A percentile compares a stretch with the other conserved stretches of the same genome.
Conservation (phyloP, 2,329 filamentous ascomycete genomes). For the Myrmaecium sp. region DNA sequence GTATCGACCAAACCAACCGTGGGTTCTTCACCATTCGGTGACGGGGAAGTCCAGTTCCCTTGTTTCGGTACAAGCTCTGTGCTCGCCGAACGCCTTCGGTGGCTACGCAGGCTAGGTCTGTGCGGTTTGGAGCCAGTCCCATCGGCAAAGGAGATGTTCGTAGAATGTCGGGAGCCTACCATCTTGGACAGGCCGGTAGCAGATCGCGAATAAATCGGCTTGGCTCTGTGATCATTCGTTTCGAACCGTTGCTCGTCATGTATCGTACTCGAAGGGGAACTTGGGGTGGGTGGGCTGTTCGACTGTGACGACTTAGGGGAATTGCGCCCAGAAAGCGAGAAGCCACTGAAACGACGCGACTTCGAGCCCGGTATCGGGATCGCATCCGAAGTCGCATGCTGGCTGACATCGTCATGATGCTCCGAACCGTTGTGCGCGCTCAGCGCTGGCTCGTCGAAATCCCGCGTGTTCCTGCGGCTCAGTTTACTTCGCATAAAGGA, state of each 20-base stretch:
- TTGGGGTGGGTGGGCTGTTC: slow-evolving; percentile 19
- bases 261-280: slow-evolving; percentile 18
- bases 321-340: slow-evolving; percentile 19
- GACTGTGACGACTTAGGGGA: slow-evolving; percentile 20
- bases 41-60: too few species aligned
- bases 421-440: slow-evolving; percentile 1
- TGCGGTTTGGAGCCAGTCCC: too few species aligned
- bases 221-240: too few species aligned
- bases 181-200: too few species aligned
- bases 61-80: slow-evolving; percentile 15
- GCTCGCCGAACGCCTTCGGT: slow-evolving; percentile 20
- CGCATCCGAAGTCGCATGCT: not conserved
- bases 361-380: slow-evolving; percentile 5
- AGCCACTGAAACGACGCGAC: slow-evolving; percentile 17
- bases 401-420: not conserved
- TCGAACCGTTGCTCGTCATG: slow-evolving; percentile 7
- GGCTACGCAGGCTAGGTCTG: too few species aligned
- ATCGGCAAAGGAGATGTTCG: too few species aligned
- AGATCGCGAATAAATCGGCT: too few species aligned
- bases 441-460: too few species aligned
- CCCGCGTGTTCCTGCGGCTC: slow-evolving; percentile 9
- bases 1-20: slow-evolving; percentile 18
- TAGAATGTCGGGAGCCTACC: too few species aligned
- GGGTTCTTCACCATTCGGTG: too few species aligned
- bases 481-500: slow-evolving; percentile 17